A percentile compares a stretch with the other conserved stretches of the same genome.
Conservation (phyloP, 306 rosid species). For the Herpetospermum pedunculosum region DNA sequence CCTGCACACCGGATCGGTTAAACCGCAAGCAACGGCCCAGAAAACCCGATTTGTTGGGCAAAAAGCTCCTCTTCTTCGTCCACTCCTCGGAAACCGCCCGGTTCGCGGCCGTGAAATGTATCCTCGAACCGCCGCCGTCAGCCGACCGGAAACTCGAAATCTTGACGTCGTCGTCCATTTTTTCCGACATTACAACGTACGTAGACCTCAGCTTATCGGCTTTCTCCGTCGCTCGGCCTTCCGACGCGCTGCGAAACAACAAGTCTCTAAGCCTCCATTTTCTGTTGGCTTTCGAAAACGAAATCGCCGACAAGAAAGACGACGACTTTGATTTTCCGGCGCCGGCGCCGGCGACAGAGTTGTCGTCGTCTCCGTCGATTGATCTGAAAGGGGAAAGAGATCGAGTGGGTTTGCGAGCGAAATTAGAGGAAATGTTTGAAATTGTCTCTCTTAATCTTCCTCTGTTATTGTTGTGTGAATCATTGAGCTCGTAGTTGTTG, state of each 20-base stretch:
- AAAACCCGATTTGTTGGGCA: slow-evolving; percentile 14
- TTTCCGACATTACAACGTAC: slow-evolving; percentile 26
- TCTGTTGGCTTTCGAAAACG: slow-evolving; percentile 31
- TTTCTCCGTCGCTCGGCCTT: slow-evolving; percentile 37
- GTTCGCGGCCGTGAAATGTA: slow-evolving; percentile 11
- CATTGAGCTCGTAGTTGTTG: not conserved
- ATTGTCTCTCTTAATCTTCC: slow-evolving; percentile 24
- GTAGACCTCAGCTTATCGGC: slow-evolving; percentile 20
- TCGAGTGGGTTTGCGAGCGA: slow-evolving; percentile 31
- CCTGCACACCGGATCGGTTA: not conserved
- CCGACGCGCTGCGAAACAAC: slow-evolving; percentile 49
- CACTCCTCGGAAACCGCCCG: slow-evolving; percentile 18
- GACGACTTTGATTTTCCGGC: slow-evolving; percentile 10
- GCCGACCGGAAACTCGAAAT: slow-evolving; percentile 10
- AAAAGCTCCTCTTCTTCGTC: slow-evolving; percentile 16
- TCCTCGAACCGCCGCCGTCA: not conserved
- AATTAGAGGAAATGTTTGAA: not conserved
- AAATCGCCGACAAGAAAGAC: slow-evolving; percentile 31
- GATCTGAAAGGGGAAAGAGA: slow-evolving; percentile 43
- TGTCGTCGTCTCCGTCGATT: slow-evolving; percentile 14
- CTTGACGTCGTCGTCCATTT: slow-evolving; percentile 19
- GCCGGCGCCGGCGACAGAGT: not conserved
- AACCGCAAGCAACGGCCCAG: slow-evolving; percentile 20
- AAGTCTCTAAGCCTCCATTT: slow-evolving; percentile 53
- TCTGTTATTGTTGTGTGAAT: slow-evolving; percentile 8